These are phyloP conservation scores for Talaromyces rugulosus DNA, from an alignment of 2,329 filamentous ascomycete species.

Conservation along the genomic window DNA sequence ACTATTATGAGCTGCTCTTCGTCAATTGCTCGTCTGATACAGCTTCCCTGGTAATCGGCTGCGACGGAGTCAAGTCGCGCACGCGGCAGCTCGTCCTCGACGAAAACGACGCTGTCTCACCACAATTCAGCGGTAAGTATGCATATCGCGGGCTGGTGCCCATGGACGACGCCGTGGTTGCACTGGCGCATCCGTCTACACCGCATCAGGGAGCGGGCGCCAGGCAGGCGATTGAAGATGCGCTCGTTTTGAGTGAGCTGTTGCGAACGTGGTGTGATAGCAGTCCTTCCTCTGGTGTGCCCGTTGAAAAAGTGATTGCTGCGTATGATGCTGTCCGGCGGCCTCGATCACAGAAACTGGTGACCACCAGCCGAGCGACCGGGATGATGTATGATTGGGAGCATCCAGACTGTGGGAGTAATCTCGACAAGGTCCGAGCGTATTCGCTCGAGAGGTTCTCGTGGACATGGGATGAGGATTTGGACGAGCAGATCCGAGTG, in stretches of 20 bases:
- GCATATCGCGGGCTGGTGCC: constrained; percentile 31
- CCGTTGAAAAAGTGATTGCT: too few relatives aligned
- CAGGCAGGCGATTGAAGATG: constrained; percentile 33
- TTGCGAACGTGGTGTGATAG: too few relatives aligned
- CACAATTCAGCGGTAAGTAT: constrained; percentile 31
- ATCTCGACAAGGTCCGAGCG: background rate
- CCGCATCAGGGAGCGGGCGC: constrained; percentile 37
- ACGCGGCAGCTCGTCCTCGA: constrained; percentile 26
- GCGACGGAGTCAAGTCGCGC: constrained; percentile 32
- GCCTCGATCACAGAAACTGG: background rate
- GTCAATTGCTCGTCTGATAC: constrained; percentile 25
- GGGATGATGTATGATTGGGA: background rate
- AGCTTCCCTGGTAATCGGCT: constrained; percentile 32
- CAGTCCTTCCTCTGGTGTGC: too few relatives aligned
- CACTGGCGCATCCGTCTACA: constrained; percentile 35
- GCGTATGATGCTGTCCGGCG: background rate
- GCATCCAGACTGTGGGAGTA: background rate
- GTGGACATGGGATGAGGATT: background rate
- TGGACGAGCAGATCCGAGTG: background rate
- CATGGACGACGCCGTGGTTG: constrained; percentile 29
- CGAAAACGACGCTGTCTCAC: constrained; percentile 15
- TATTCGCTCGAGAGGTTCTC: background rate
- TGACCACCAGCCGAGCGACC: background rate
- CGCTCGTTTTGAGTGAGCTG: constrained; percentile 32
- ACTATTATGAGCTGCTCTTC: constrained; percentile 21